Evolutionary conservation across 2,329 filamentous ascomycete genomes (phyloP).

Genomic region (Talaromyces sp.): DNA sequence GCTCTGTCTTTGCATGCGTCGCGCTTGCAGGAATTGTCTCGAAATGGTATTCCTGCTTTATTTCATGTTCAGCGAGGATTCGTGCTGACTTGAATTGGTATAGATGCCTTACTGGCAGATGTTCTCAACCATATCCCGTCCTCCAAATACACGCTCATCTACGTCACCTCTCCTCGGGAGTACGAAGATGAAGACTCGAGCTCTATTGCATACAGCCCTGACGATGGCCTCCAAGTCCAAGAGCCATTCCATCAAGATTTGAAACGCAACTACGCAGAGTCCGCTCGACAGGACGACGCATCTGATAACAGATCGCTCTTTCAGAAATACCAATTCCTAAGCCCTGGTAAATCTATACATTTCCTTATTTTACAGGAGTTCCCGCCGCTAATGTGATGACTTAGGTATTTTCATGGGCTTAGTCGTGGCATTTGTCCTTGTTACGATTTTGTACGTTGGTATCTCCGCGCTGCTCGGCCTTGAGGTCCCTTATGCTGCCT

Average conservation of each 20-base stretch:
- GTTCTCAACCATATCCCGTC: slow-evolving; percentile 45
- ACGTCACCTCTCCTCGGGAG: slow-evolving; percentile 58
- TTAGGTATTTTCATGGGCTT: slow-evolving; percentile 81
- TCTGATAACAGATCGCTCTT: slow-evolving; percentile 51
- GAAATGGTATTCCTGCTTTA: slow-evolving; percentile 30
- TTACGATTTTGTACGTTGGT: slow-evolving; percentile 73
- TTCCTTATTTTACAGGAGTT: background rate
- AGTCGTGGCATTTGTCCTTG: slow-evolving; percentile 62
- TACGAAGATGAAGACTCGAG: slow-evolving; percentile 24
- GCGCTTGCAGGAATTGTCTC: slow-evolving; percentile 36
- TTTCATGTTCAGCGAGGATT: background rate
- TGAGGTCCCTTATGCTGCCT: slow-evolving; percentile 87
- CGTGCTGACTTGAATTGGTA: slow-evolving; percentile 15
- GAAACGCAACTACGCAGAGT: slow-evolving; percentile 56
- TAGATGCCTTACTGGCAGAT: slow-evolving; percentile 45
- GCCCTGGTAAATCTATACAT: slow-evolving; percentile 57
- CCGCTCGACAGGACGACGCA: slow-evolving; percentile 35
- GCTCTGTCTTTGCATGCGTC: slow-evolving; percentile 33
- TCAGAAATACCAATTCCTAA: slow-evolving; percentile 92
- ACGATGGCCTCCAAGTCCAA: slow-evolving; percentile 54
- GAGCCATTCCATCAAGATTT: slow-evolving; percentile 65
- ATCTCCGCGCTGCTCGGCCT: slow-evolving; percentile 71
- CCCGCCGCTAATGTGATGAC: slow-evolving; percentile 5
- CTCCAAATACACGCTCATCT: slow-evolving; percentile 67
- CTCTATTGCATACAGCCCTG: slow-evolving; percentile 55